Conservation (phyloP, 331 rosid genomes). For the Quercus phellos region DNA sequence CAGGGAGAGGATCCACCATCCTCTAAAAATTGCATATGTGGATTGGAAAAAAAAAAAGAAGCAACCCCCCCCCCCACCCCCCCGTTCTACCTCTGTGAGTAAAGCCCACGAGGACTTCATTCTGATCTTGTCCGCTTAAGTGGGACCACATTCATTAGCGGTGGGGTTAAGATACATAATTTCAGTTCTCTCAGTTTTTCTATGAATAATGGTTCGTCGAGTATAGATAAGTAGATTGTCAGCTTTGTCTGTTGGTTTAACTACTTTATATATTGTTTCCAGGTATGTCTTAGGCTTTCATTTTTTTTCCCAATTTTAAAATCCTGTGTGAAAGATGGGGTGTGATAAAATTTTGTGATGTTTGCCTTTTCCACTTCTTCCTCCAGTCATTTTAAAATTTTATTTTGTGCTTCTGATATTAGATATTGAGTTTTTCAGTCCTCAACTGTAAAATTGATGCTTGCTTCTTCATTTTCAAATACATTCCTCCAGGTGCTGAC, state of each 20-base stretch:
- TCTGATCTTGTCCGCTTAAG: background rate
- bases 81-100: background rate
- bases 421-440: no score
- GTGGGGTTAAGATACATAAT: background rate
- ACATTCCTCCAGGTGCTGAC: no score
- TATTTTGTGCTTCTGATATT: background rate
- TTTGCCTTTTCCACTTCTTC: background rate
- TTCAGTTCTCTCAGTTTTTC: background rate
- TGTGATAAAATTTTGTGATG: background rate
- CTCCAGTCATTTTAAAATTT: background rate
- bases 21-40: background rate
- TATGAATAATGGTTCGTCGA: background rate
- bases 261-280: background rate
- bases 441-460: no score
- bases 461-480: no score
- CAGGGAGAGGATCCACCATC: background rate
- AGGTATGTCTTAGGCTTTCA: background rate
- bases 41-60: background rate
- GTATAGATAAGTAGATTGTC: background rate
- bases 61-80: no score
- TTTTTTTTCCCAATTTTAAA: background rate
- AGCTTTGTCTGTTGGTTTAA: background rate
- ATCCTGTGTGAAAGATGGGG: background rate
- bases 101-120: background rate
- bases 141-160: background rate